phyloP scores from a whole-genome alignment of 768 basidiomycete species.

The Tricholoma sp. region DNA sequence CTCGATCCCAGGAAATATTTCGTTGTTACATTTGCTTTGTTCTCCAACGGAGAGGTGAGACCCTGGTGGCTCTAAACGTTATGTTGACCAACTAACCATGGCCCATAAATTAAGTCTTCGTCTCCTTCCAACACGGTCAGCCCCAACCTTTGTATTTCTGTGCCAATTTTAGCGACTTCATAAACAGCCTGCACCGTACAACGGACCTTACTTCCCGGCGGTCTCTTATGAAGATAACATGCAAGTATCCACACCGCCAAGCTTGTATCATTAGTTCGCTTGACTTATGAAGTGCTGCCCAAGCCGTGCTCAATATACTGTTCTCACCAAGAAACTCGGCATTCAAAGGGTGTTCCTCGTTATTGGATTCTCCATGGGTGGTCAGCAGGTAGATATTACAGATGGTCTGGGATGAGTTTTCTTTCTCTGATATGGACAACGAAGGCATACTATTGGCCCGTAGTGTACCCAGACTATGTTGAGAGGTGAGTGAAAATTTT shows the following conservation, averaged over 20 bases:
- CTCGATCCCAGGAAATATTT: constrained; percentile 50
- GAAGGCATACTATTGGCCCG: constrained; percentile 54
- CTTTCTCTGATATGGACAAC: neutral
- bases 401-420: neutral
- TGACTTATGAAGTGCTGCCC: neutral
- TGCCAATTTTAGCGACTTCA: neutral
- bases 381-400: constrained; percentile 32
- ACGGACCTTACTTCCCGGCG: constrained; percentile 54
- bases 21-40: constrained; percentile 52
- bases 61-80: neutral
- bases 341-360: constrained; percentile 41
- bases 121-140: constrained; percentile 57
- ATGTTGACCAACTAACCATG: neutral
- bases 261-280: neutral
- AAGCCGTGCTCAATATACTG: constrained; percentile 51
- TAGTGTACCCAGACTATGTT: constrained; percentile 50
- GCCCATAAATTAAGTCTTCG: constrained; percentile 37
- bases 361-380: constrained; percentile 59
- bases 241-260: constrained; percentile 22
- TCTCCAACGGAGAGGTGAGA: constrained; percentile 54
- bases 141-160: neutral
- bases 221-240: constrained; percentile 58
- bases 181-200: constrained; percentile 45
- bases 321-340: constrained; percentile 43
- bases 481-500: constrained; percentile 30